phyloP scores from a whole-genome alignment of 805 yeast genomes.

The Myxozyma neotropica region DNA sequence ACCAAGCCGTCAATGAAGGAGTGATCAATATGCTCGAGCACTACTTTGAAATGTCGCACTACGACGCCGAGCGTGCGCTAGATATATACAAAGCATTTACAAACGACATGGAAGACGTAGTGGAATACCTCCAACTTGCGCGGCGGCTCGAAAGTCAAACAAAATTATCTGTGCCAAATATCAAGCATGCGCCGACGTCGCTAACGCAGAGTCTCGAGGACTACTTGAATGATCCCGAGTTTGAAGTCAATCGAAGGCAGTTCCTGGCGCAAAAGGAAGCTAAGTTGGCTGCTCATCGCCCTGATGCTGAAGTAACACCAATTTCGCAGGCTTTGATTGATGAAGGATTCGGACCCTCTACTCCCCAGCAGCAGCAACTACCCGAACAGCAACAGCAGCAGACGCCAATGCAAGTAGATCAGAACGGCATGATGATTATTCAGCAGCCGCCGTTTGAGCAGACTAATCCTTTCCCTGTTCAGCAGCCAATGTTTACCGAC shows the following conservation, averaged over 20 bases:
- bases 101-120: constrained; percentile 81
- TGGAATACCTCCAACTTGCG: constrained; percentile 83
- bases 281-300: constrained; percentile 37
- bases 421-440: neutral
- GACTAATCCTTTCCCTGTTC: constrained; percentile 7
- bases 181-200: constrained; percentile 96
- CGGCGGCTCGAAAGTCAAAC: constrained; percentile 85
- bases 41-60: constrained; percentile 86
- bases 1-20: constrained; percentile 92
- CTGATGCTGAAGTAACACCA: constrained; percentile 39
- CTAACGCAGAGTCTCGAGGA: constrained; percentile 84
- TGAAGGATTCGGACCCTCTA: neutral
- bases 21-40: constrained; percentile 91
- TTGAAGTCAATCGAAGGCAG: constrained; percentile 76
- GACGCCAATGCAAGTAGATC: neutral
- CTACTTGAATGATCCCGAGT: constrained; percentile 82
- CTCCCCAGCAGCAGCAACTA: constrained; percentile 6
- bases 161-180: constrained; percentile 89
- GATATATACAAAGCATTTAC: constrained; percentile 83
- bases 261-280: constrained; percentile 68
- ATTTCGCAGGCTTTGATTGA: constrained; percentile 8
- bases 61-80: constrained; percentile 85
- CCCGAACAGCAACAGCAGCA: constrained; percentile 20
- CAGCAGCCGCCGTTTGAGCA: constrained; percentile 3
- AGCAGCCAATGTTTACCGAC: constrained; percentile 5